phyloP scores from a whole-genome alignment of 305 asterid species.

The Fraxinus baroniana region DNA sequence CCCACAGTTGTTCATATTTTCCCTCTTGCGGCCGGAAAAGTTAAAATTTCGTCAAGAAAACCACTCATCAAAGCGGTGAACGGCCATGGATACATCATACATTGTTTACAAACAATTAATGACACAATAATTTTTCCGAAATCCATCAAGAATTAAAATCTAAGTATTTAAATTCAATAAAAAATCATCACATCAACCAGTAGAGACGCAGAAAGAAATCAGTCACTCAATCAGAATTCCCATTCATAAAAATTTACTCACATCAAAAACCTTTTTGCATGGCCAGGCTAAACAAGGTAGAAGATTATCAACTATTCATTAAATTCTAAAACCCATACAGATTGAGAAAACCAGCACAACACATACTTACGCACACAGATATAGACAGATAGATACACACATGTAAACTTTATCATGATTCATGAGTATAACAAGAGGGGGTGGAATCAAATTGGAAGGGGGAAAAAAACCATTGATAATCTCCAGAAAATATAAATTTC shows the following conservation, averaged over 20 bases:
- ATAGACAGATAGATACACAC: background rate
- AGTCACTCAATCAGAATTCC: slow-evolving; percentile 13
- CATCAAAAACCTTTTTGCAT: slow-evolving; percentile 2
- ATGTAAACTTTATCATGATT: slow-evolving; percentile 20
- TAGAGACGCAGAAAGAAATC: background rate
- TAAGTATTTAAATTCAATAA: background rate
- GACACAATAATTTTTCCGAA: background rate
- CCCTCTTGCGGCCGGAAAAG: background rate
- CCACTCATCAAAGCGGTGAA: background rate
- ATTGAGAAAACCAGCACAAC: slow-evolving; percentile 9
- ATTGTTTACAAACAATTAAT: background rate
- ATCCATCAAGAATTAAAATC: background rate
- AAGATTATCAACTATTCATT: background rate
- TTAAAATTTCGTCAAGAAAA: background rate
- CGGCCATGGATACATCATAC: background rate
- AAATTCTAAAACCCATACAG: slow-evolving; percentile 4
- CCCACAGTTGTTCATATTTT: background rate
- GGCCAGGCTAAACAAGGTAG: slow-evolving; percentile 3
- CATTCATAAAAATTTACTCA: background rate
- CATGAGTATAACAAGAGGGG: background rate
- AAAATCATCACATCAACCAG: slow-evolving; percentile 6
- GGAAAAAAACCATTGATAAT: background rate
- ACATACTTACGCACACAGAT: background rate
- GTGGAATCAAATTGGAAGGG: background rate
- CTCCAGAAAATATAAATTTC: background rate